Conservation (phyloP, 2,329 filamentous ascomycete genomes). For the Aspergillus pseudonomiae region DNA sequence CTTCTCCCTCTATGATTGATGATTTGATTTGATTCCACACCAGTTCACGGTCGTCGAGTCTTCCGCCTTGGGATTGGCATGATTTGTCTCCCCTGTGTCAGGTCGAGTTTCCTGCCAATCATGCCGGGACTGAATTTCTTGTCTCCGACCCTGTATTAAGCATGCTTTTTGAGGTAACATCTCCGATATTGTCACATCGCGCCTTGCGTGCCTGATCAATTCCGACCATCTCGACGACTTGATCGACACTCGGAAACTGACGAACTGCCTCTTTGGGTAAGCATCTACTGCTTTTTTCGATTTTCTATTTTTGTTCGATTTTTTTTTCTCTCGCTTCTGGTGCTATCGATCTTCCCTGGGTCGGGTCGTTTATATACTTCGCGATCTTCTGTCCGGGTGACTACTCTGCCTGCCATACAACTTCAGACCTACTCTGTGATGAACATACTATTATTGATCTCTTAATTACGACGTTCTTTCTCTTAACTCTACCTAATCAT, state of each 20-base stretch:
- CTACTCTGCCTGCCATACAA: neutral
- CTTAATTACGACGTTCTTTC: neutral
- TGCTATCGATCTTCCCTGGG: neutral
- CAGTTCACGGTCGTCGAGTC: slow-evolving; percentile 1
- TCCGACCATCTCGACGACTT: neutral
- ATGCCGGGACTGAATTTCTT: neutral
- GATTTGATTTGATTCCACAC: neutral
- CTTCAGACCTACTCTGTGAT: neutral
- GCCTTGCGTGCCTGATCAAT: neutral
- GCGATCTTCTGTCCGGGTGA: neutral
- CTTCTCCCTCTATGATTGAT: neutral
- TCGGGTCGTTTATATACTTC: neutral
- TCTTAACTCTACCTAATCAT: neutral
- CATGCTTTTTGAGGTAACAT: slow-evolving; percentile 1
- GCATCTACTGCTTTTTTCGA: slow-evolving; percentile 8
- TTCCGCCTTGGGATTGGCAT: slow-evolving; percentile 8
- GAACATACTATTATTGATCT: neutral
- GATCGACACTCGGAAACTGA: slow-evolving; percentile 1
- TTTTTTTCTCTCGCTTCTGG: neutral
- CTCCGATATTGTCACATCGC: slow-evolving; percentile 1
- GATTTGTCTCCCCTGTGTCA: neutral
- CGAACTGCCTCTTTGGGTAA: slow-evolving; percentile 20
- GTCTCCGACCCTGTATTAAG: neutral
- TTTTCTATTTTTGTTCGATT: slow-evolving; percentile 9
- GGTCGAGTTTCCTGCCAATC: neutral